Percentiles rank a stretch among this genome's conserved stretches.
These are phyloP conservation scores for Basipetospora sp. DNA, from an alignment of 2,329 filamentous ascomycete genomes.

Conservation along the genomic window DNA sequence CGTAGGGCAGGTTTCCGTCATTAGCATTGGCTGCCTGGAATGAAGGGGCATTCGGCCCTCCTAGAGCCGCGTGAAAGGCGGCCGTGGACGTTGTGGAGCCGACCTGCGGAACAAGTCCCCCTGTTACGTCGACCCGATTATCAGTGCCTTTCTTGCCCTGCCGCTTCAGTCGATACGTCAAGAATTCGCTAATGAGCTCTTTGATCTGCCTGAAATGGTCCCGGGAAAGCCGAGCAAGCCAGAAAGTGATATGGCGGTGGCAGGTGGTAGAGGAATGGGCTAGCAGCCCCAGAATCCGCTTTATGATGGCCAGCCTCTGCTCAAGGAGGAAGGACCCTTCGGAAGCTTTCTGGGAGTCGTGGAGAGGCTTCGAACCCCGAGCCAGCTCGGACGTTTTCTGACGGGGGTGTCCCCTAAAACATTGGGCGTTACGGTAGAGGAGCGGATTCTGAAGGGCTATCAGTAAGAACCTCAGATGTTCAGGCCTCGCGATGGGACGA, in stretches of 20 bases:
- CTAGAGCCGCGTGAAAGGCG: conserved; percentile 65
- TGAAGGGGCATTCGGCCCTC: conserved; percentile 17
- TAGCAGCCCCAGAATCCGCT: conserved; percentile 66
- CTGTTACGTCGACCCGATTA: conserved; percentile 44
- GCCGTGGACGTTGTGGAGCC: conserved; percentile 50
- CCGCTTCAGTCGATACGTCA: conserved; percentile 64
- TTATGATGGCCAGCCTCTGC: conserved; percentile 46
- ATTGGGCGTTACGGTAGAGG: conserved; percentile 34
- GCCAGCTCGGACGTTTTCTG: no score
- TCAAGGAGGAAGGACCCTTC: no score
- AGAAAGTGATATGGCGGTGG: conserved; percentile 61
- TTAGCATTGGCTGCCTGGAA: conserved; percentile 28
- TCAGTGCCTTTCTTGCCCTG: conserved; percentile 53
- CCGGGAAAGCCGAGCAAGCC: conserved; percentile 60
- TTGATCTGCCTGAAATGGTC: conserved; percentile 57
- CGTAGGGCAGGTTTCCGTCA: conserved; percentile 47
- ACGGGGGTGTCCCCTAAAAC: conserved; percentile 15
- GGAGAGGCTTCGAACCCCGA: not conserved
- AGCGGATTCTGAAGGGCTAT: conserved; percentile 69
- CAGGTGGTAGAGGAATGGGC: conserved; percentile 62
- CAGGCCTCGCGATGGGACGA: conserved; percentile 49
- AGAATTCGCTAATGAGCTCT: conserved; percentile 61
- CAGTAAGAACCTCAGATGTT: conserved; percentile 63
- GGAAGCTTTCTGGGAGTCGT: conserved; percentile 18
- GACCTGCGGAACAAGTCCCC: conserved; percentile 59